Conservation (phyloP, 169 alveolate genomes). For the Hepatocystis sp. region DNA sequence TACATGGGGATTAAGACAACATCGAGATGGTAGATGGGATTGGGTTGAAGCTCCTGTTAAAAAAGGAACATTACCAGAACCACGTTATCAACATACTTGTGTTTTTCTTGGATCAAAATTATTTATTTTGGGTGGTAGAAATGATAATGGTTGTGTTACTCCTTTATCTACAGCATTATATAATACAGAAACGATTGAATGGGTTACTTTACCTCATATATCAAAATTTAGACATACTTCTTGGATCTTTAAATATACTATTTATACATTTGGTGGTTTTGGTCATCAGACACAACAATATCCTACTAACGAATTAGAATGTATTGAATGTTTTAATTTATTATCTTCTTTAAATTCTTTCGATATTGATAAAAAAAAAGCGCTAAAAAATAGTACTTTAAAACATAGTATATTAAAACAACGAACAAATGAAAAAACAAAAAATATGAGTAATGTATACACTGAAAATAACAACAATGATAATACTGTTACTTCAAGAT, state of each 20-base stretch:
- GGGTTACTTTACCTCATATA: slow-evolving; percentile 94
- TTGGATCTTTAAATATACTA: slow-evolving; percentile 90
- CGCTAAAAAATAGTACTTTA: background rate
- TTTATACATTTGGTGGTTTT: slow-evolving; percentile 97
- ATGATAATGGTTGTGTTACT: slow-evolving; percentile 91
- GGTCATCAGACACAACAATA: slow-evolving; percentile 94
- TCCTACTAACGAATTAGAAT: slow-evolving; percentile 91
- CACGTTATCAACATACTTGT: slow-evolving; percentile 94
- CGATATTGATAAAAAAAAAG: slow-evolving; percentile 54
- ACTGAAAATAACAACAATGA: no score
- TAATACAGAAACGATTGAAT: slow-evolving; percentile 96
- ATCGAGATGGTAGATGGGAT: slow-evolving; percentile 99
- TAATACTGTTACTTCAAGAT: background rate
- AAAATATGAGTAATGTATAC: no score
- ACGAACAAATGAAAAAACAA: slow-evolving; percentile 4
- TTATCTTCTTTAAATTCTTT: slow-evolving; percentile 22
- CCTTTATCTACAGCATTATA: slow-evolving; percentile 92
- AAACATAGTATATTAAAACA: background rate
- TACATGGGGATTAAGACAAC: slow-evolving; percentile 99
- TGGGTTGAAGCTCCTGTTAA: slow-evolving; percentile 99
- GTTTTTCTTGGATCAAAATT: slow-evolving; percentile 91
- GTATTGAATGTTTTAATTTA: slow-evolving; percentile 82
- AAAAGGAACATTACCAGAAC: slow-evolving; percentile 91
- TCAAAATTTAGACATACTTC: slow-evolving; percentile 95
- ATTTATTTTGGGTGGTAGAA: slow-evolving; percentile 97